These are phyloP conservation scores for Mycena crocata DNA, from an alignment of 768 basidiomycete genomes.

Conservation along the genomic window DNA sequence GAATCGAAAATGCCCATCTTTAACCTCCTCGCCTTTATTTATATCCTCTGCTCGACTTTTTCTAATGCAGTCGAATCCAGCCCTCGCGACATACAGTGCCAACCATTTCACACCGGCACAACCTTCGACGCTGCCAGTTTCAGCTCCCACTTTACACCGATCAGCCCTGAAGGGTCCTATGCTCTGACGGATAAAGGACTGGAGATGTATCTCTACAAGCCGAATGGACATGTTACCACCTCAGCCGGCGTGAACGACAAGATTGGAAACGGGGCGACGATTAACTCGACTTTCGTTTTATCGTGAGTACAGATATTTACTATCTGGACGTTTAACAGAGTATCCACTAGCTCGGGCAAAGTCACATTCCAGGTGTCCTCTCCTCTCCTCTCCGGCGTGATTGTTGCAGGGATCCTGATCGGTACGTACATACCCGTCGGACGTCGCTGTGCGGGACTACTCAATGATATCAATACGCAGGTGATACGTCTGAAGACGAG, in stretches of 20 bases:
- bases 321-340: not conserved
- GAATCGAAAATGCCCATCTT: slow-evolving; percentile 8
- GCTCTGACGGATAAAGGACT: slow-evolving; percentile 38
- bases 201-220: slow-evolving; percentile 44
- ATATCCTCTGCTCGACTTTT: not conserved
- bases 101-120: not conserved
- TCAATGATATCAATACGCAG: not conserved
- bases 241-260: slow-evolving; percentile 44
- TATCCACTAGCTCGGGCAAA: slow-evolving; percentile 46
- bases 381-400: slow-evolving; percentile 48
- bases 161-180: slow-evolving; percentile 38
- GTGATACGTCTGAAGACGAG: slow-evolving; percentile 45
- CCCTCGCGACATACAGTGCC: not conserved
- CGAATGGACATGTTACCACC: slow-evolving; percentile 36
- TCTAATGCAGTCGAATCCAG: not conserved
- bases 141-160: slow-evolving; percentile 10
- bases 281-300: slow-evolving; percentile 49
- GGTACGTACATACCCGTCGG: slow-evolving; percentile 44
- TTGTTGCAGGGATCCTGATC: slow-evolving; percentile 55
- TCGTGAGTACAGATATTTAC: slow-evolving; percentile 35
- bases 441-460: not conserved
- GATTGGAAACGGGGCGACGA: slow-evolving; percentile 47
- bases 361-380: slow-evolving; percentile 48
- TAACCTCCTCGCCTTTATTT: not conserved
- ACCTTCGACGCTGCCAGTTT: slow-evolving; percentile 14